Percentiles rank a stretch among this genome's conserved stretches.
phyloP scores from a whole-genome alignment of 1,284 basidiomycete genomes.

The Pisolithus thermaeus region DNA sequence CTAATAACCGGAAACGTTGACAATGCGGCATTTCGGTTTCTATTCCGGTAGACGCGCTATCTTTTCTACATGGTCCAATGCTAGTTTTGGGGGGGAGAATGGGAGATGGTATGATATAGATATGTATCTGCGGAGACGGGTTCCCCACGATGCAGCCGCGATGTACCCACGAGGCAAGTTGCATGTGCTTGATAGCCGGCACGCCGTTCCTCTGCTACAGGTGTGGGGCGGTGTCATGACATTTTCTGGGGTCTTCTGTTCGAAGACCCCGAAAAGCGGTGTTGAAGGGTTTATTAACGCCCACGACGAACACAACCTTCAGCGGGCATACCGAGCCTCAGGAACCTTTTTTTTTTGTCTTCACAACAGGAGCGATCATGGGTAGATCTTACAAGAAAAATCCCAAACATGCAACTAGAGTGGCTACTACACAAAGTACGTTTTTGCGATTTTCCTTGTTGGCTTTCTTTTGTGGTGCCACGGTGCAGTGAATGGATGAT shows the following conservation, averaged over 20 bases:
- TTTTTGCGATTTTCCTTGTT: conserved; percentile 22
- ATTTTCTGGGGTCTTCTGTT: conserved; percentile 20
- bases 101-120: neutral
- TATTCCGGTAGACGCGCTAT: neutral
- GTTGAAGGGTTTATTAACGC: conserved; percentile 31
- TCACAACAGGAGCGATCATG: conserved; percentile 11
- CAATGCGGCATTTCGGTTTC: neutral
- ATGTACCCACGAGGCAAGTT: conserved; percentile 19
- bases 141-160: conserved; percentile 8
- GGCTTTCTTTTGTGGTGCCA: conserved; percentile 7
- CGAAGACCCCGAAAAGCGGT: conserved; percentile 30
- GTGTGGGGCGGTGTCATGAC: conserved; percentile 11
- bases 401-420: conserved; percentile 28
- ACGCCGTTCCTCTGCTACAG: conserved; percentile 3
- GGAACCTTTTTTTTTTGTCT: conserved; percentile 19
- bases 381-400: conserved; percentile 33
- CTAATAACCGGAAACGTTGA: neutral
- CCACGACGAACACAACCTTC: conserved; percentile 24
- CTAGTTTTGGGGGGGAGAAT: conserved; percentile 4
- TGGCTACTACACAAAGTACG: conserved; percentile 27
- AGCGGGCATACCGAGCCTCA: conserved; percentile 25
- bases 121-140: conserved; percentile 1
- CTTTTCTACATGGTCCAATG: neutral
- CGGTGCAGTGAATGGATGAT: no score
- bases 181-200: no score